Conservation (phyloP, 495 filamentous ascomycete genomes). For the Platismatia glauca region DNA sequence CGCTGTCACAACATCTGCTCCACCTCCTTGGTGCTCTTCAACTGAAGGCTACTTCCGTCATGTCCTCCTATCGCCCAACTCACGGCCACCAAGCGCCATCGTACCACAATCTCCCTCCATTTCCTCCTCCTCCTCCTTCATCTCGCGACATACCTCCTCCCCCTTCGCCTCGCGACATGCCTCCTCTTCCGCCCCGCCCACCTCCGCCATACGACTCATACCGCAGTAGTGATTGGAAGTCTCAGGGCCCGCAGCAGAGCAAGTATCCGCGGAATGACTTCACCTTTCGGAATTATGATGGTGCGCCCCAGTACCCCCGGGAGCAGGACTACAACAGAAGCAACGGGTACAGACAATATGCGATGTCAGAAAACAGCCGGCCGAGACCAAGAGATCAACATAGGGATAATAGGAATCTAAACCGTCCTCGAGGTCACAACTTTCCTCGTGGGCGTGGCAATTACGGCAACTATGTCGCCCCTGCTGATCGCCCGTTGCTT, state of each 20-base stretch:
- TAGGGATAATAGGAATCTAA: constrained; percentile 16
- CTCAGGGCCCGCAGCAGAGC: constrained; percentile 8
- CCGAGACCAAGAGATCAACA: background rate
- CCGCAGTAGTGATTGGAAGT: constrained; percentile 10
- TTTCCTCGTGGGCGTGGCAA: constrained; percentile 16
- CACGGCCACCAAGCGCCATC: constrained; percentile 3
- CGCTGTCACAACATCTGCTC: background rate
- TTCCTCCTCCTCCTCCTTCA: too few relatives aligned
- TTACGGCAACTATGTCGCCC: constrained; percentile 27
- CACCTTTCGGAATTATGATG: constrained; percentile 32
- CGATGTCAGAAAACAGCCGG: constrained; percentile 2
- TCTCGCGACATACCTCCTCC: too few relatives aligned
- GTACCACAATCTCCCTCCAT: constrained; percentile 9
- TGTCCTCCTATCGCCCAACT: constrained; percentile 17
- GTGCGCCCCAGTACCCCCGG: constrained; percentile 17
- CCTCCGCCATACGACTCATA: constrained; percentile 13
- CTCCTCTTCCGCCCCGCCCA: constrained; percentile 13
- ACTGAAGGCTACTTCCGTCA: background rate
- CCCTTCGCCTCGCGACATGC: constrained; percentile 18
- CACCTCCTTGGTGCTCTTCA: background rate
- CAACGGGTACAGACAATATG: background rate
- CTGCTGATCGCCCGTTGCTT: constrained; percentile 41
- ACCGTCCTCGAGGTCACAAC: constrained; percentile 9
- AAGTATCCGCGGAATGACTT: constrained; percentile 28
- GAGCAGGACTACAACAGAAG: constrained; percentile 11